Evolutionary conservation across 2,329 filamentous ascomycete species (phyloP), one percentile per base, ranked within the genome.

Genomic region (Juglanconis oblonga): DNA sequence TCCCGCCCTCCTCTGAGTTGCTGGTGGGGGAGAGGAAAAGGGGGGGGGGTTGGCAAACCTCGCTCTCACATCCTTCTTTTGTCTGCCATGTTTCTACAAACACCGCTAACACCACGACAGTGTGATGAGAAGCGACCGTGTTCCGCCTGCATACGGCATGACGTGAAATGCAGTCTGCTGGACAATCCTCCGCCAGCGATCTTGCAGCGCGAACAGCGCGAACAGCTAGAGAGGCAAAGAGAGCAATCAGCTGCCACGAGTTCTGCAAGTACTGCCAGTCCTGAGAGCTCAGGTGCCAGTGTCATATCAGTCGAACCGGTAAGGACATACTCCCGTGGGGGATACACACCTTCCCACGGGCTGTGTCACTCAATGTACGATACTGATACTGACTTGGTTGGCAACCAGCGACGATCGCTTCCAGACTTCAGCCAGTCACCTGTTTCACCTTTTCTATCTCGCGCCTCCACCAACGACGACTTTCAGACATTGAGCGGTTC

Each of bases 221-320:
- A 57, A 36, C 50, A 29, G 51, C 48, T 49, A 6, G 50, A 45
- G 31, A 33, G 42, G 45, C 33, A 45, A 5, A 36, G 51, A 42
- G 44, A 51, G 11, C 32, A 52, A 2, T 48, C 59, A 2, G 32
- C 11, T 11, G 40, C 49, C 14, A 38, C 36, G 29, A 47, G 24
- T 31, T 61, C 60, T 33, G 24, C 42, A 3, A 45, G 38, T 40
- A 9, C 38, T 14, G 49, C 33, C n/a, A 61, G 54, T 56, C 59
- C 59, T 13, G 52, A 8, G 70, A 73, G 61, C 68, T 73, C 62
- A 67, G 71, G 17, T 67, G 70, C 53, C 69, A 73, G 62, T 32
- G 44, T 57, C 42, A 57, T 44, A 33, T 50, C 59, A 1, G 48
- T 52, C n/a, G 59, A 61, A 17, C 55, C 56, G 56, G 59, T 61